Base-by-base conservation (phyloP, 2,329 filamentous ascomycete genomes). In the Fusarium brachygibbosum region DNA sequence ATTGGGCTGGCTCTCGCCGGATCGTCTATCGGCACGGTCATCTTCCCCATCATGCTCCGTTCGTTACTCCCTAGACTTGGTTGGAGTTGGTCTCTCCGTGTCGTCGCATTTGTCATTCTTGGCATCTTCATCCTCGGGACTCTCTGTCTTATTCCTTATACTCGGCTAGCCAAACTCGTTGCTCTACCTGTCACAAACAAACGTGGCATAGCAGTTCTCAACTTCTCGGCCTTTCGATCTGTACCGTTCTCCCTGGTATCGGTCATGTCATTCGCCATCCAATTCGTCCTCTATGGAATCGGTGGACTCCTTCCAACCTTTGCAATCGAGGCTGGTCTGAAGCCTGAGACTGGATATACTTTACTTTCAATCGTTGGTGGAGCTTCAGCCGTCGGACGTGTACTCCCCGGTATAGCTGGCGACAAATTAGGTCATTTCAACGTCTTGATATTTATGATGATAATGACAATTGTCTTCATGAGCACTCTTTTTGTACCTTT, bases 41-140 rank as follows among this genome's bases (percentile, higher is more conserved):
- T 63, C 1, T 63, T 63, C 5, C 59, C 59, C 1, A 63, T 63
- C 6, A 63, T 54, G 57, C 57, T 63, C 8, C 57, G 57, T 1
- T 63, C 59, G 2, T 9, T 63, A 0, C 46, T 63, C 0, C 59
- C 59, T 0, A 63, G 54, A 11, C 12, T 63, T 2, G 59, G 59
- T 0, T 63, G 59, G 59, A 35, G 46, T 1, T 63, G 59, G 59
- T 63, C 59, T 0, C 62, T 63, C 29, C 41, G 59, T 21, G 12
- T 62, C 3, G 2, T 63, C 0, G 59, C 57, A 5, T 46, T 63
- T 2, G 57, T 63, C 5, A 62, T 46, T 4, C 57, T 63, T 4
- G 57, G 40, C 0, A 63, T 63, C 0, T 63, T 63, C 11, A 41
- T 35, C 0, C 3, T 62, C 2, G 59, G 59, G 7, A 63, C 40